Base-by-base conservation (phyloP, 2,329 filamentous ascomycete genomes). In the Keithomyces neogunnii region DNA sequence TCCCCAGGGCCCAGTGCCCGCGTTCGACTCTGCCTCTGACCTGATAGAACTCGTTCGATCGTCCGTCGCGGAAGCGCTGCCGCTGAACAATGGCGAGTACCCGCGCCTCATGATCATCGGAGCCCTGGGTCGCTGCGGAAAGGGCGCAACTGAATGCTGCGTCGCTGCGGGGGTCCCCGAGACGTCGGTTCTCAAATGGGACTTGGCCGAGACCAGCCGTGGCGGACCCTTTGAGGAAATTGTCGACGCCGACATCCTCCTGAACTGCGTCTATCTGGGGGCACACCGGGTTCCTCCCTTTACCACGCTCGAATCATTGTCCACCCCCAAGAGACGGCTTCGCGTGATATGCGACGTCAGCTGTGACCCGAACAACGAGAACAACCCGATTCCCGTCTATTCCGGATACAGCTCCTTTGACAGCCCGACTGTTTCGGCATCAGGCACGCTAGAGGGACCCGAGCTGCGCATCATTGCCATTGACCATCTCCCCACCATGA, bases 401-500 rank as follows among this genome's bases (percentile, higher is more conserved):
- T 76, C 78, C 54, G 80, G 85, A 63, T 86, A 86, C 66, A 95
- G 86, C 43, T 90, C 88, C 19, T 96, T 95, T 66, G 79, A 81
- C 64, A 83, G 86, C 65, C 90, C 90, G 26, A 95, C 89, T 7
- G 40, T 29, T 29, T 29, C 40, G n/a, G 40, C 28, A 43, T 8
- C 6, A 19, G 28, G 40, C n/a, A 6, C 40, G 7, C 62, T 76
- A 67, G 61, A 70, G 43, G 73, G 73, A 48, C 81, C 84, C 0
- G 75, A 80, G 9, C 69, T 95, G 55, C 84, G 80, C 48, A 86
- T 95, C 57, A 93, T 95, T 68, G 86, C 82, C 63, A 91, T 92
- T 62, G 87, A 91, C 66, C 88, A 92, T 65, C 75, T 91, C 51
- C 88, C 88, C 4, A 86, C 81, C 50, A 76, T 95, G 54, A 76